phyloP scores from a whole-genome alignment of 2,329 filamentous ascomycete genomes.

The Dichotomopilus funicola region DNA sequence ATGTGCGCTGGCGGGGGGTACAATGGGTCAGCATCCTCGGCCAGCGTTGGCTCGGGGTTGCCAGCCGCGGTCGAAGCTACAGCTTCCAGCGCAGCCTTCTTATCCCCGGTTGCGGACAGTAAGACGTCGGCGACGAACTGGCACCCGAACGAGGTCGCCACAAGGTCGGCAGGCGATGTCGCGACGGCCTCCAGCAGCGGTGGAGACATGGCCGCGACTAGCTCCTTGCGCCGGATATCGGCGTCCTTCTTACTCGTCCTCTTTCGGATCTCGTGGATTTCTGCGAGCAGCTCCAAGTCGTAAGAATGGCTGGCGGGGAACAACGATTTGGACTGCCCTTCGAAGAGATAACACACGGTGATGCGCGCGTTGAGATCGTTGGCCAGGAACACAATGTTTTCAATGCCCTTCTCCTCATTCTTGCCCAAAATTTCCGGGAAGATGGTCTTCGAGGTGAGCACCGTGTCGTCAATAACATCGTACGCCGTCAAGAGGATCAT shows the following conservation, averaged over 20 bases:
- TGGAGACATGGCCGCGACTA: conserved; percentile 67
- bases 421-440: conserved; percentile 80
- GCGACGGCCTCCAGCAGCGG: conserved; percentile 69
- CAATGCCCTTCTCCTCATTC: conserved; percentile 52
- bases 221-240: conserved; percentile 65
- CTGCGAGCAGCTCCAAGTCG: conserved; percentile 64
- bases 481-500: conserved; percentile 77
- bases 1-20: conserved; percentile 44
- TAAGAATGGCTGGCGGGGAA: conserved; percentile 56
- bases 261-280: conserved; percentile 72
- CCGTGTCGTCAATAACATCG: conserved; percentile 92
- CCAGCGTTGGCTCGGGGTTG: conserved; percentile 40
- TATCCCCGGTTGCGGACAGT: conserved; percentile 68
- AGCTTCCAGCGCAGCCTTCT: conserved; percentile 65
- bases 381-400: conserved; percentile 58
- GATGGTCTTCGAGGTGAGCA: conserved; percentile 76
- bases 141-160: conserved; percentile 72
- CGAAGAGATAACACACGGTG: conserved; percentile 76
- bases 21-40: conserved; percentile 32
- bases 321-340: conserved; percentile 54
- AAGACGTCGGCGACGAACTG: conserved; percentile 81
- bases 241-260: conserved; percentile 91
- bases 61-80: conserved; percentile 57
- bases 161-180: conserved; percentile 59
- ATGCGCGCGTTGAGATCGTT: conserved; percentile 60